Evolutionary conservation across 805 yeast genomes (phyloP).

Genomic region (Sungouiozyma intestinalis): DNA sequence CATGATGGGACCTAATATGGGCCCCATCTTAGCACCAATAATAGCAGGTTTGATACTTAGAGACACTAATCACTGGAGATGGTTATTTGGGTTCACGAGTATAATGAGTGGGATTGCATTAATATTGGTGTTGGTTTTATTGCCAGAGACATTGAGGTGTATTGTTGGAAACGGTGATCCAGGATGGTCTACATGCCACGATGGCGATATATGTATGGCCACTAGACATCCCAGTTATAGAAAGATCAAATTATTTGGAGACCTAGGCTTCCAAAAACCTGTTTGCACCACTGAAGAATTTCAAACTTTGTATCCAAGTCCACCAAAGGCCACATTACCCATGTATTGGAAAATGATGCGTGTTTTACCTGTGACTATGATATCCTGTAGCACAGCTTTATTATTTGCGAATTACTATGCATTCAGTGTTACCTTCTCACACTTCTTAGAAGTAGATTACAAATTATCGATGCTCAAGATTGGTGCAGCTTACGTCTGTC

Average conservation of each 20-base stretch:
- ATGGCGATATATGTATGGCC: background rate
- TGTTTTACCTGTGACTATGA: constrained; percentile 36
- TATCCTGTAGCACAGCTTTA: constrained; percentile 39
- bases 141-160: constrained; percentile 73
- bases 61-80: constrained; percentile 67
- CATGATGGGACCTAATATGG: constrained; percentile 79
- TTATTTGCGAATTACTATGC: constrained; percentile 48
- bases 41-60: constrained; percentile 68
- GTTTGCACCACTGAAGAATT: constrained; percentile 14
- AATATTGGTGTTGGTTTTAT: constrained; percentile 39
- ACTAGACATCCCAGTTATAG: constrained; percentile 1
- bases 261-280: constrained; percentile 23
- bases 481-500: constrained; percentile 42
- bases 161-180: constrained; percentile 46
- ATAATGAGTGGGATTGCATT: constrained; percentile 51
- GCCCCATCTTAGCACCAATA: constrained; percentile 81
- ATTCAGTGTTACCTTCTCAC: constrained; percentile 40
- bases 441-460: constrained; percentile 31
- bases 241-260: constrained; percentile 10
- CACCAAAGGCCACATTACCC: constrained; percentile 36
- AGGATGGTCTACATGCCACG: constrained; percentile 14
- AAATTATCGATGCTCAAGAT: constrained; percentile 28
- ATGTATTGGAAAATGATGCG: constrained; percentile 31
- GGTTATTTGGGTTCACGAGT: constrained; percentile 72
- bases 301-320: constrained; percentile 30